phyloP scores from a whole-genome alignment of 345 rosid species.

The Brassica nigra region DNA sequence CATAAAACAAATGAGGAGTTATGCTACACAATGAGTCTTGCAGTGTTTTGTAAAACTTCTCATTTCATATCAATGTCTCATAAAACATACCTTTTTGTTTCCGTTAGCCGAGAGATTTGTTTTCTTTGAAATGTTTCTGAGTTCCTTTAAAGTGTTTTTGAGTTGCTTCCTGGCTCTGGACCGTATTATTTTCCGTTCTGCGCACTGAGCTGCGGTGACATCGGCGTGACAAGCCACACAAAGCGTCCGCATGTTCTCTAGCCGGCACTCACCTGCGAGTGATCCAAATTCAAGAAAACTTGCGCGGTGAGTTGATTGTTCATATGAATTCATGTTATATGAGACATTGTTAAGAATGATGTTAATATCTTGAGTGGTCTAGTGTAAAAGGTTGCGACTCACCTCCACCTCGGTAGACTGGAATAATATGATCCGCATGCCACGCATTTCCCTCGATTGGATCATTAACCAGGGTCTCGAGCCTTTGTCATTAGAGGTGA shows the following conservation, averaged over 20 bases:
- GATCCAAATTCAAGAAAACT: constrained; percentile 16
- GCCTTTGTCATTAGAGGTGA: constrained; percentile 44
- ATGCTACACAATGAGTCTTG: not conserved
- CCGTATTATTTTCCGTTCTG: constrained; percentile 57
- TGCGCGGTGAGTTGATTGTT: constrained; percentile 8
- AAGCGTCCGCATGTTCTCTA: constrained; percentile 93
- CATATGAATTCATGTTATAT: not conserved
- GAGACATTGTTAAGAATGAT: not conserved
- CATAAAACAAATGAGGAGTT: not conserved
- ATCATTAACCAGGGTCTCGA: constrained; percentile 71
- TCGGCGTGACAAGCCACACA: constrained; percentile 87
- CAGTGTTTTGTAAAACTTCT: not conserved
- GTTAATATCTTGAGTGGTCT: not conserved
- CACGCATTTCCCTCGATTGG: constrained; percentile 89
- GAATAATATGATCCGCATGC: constrained; percentile 95
- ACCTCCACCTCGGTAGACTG: constrained; percentile 97
- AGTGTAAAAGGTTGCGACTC: constrained; percentile 5
- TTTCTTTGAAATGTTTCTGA: constrained; percentile 38
- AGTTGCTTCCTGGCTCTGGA: constrained; percentile 68
- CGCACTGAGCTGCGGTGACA: constrained; percentile 72
- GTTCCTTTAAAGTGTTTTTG: constrained; percentile 48
- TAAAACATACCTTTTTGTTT: constrained; percentile 26
- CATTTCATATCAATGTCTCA: not conserved
- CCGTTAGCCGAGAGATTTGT: constrained; percentile 4
- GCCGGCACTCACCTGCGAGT: constrained; percentile 74